Percentiles rank a stretch among this genome's conserved stretches.
These are phyloP conservation scores for Diaporthe vaccinii DNA, from an alignment of 2,329 filamentous ascomycete genomes.

Conservation along the genomic window DNA sequence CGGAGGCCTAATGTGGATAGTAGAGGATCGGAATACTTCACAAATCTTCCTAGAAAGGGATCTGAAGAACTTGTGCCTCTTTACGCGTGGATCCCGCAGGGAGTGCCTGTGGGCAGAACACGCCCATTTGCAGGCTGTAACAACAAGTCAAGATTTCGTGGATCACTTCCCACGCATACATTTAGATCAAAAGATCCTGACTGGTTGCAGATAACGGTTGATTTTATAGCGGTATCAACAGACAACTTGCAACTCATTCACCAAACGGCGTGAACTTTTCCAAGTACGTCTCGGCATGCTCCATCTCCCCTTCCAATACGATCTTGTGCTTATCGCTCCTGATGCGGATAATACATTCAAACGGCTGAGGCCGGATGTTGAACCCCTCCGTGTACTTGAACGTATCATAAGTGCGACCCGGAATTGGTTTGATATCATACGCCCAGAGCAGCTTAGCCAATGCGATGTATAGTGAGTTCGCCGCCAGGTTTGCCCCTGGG, in stretches of 20 bases:
- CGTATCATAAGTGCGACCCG: constrained; percentile 41
- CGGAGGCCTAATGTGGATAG: no score
- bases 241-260: constrained; percentile 10
- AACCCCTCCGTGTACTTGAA: constrained; percentile 45
- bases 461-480: constrained; percentile 46
- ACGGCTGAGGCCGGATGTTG: constrained; percentile 44
- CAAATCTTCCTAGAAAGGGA: no score
- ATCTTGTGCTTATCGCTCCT: constrained; percentile 41
- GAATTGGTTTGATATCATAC: constrained; percentile 50
- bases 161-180: not conserved
- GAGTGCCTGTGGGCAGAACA: no score
- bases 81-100: no score
- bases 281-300: constrained; percentile 39
- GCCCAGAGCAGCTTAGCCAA: constrained; percentile 61
- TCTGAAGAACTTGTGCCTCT: no score
- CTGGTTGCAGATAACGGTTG: no score
- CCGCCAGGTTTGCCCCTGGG: constrained; percentile 44
- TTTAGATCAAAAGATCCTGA: no score
- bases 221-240: not conserved
- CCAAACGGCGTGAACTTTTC: constrained; percentile 44
- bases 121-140: no score
- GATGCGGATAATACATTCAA: constrained; percentile 41
- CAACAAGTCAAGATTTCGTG: no score
- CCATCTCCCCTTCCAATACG: constrained; percentile 41
- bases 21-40: no score